phyloP scores from a whole-genome alignment of 2,329 filamentous ascomycete genomes.

The Diaporthe velutina region DNA sequence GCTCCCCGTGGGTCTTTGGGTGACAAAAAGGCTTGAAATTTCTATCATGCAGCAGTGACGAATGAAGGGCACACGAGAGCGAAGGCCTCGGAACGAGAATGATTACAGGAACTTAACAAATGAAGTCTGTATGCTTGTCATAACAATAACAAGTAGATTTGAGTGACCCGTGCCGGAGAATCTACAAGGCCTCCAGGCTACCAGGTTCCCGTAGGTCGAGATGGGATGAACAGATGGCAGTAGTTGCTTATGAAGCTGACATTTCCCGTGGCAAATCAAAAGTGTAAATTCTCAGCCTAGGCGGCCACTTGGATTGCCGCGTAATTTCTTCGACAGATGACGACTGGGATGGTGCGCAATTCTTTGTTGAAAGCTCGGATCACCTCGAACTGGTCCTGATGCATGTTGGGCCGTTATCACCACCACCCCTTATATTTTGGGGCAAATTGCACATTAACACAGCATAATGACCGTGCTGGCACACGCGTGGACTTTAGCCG shows the following conservation, averaged over 20 bases:
- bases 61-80: neutral
- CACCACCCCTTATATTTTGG: neutral
- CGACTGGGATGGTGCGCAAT: neutral
- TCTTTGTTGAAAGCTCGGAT: neutral
- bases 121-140: neutral
- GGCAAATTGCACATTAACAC: neutral
- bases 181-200: rapidly evolving
- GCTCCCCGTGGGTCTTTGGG: too few species aligned
- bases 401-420: neutral
- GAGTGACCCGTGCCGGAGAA: neutral
- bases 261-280: neutral
- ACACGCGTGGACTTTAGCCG: neutral
- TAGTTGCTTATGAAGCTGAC: neutral
- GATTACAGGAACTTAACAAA: neutral
- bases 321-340: neutral
- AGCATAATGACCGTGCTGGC: neutral
- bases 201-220: neutral
- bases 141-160: neutral
- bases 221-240: too few species aligned
- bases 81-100: neutral
- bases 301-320: neutral
- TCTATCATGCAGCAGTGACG: neutral
- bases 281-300: neutral
- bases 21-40: neutral
- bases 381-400: neutral